Evolutionary conservation across 192 early-diverging fungal species (phyloP).

Genomic region (Mortierella antarctica): DNA sequence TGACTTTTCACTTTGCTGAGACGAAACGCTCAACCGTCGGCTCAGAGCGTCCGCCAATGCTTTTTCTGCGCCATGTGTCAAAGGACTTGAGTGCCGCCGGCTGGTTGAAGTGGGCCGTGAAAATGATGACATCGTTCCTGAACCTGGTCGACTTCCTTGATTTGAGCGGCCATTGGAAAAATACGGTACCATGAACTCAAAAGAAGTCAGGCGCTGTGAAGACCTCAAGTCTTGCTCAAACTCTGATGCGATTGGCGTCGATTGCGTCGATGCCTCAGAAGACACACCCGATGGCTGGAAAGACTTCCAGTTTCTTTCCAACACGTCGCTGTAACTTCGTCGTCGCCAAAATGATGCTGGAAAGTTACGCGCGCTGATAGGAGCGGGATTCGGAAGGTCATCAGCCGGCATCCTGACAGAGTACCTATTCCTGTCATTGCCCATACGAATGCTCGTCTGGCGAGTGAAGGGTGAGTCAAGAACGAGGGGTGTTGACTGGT

Average conservation of each 20-base stretch:
- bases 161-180: conserved; percentile 2
- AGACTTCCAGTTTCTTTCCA: conserved; percentile 31
- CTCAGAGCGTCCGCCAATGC: conserved; percentile 9
- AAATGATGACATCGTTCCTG: not conserved
- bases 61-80: conserved; percentile 18
- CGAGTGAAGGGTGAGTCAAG: conserved; percentile 38
- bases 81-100: conserved; percentile 40
- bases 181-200: conserved; percentile 31
- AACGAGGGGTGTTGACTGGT: conserved; percentile 8
- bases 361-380: not conserved
- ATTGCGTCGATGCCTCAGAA: conserved; percentile 10
- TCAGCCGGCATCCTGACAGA: conserved; percentile 45
- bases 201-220: conserved; percentile 21
- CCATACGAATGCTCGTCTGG: conserved; percentile 48
- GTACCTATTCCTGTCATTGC: conserved; percentile 32
- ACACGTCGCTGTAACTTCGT: conserved; percentile 25
- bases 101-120: not conserved
- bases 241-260: conserved; percentile 11
- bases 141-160: conserved; percentile 6
- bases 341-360: conserved; percentile 31
- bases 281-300: conserved; percentile 3
- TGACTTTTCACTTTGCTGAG: conserved; percentile 14
- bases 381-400: not conserved
- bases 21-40: conserved; percentile 15
- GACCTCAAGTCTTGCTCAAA: conserved; percentile 1